These are phyloP conservation scores for Barbatosphaeria neglecta DNA, from an alignment of 495 filamentous ascomycete species.

Conservation along the genomic window DNA sequence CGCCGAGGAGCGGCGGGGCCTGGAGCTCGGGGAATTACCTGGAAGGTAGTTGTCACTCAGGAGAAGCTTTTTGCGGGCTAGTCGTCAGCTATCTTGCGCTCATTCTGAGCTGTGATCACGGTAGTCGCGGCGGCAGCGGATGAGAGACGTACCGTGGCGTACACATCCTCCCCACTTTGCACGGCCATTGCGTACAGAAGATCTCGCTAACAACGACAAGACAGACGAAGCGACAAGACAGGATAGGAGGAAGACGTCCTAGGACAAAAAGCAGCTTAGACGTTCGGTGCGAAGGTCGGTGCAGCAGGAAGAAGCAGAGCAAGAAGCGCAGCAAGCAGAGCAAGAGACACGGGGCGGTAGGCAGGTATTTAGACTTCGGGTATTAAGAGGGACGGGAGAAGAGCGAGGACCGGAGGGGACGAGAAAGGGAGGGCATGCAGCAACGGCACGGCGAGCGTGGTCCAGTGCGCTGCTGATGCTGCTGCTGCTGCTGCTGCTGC, in stretches of 20 bases:
- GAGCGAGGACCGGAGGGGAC: too few relatives aligned
- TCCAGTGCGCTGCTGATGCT: too few relatives aligned
- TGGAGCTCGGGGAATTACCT: conserved; percentile 40
- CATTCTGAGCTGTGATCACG: too few relatives aligned
- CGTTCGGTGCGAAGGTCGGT: background rate
- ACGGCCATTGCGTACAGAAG: conserved; percentile 24
- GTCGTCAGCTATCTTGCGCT: conserved; percentile 15
- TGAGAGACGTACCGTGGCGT: conserved; percentile 38
- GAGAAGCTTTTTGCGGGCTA: conserved; percentile 51
- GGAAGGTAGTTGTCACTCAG: conserved; percentile 85
- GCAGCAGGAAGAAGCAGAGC: background rate
- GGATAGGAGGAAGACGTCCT: background rate
- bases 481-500: too few relatives aligned
- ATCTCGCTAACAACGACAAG: conserved; percentile 2
- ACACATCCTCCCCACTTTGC: conserved; percentile 38
- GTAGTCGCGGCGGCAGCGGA: background rate
- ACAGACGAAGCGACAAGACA: background rate
- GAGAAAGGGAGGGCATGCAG: too few relatives aligned
- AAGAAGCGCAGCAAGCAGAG: too few relatives aligned
- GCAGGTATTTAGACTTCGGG: too few relatives aligned
- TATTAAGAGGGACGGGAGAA: too few relatives aligned
- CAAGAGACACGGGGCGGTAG: too few relatives aligned
- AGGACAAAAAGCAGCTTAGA: background rate
- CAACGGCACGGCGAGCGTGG: too few relatives aligned
- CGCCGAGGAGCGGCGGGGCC: too few relatives aligned